Percentiles rank a stretch among this genome's conserved stretches.
These are phyloP conservation scores for Berkeleyomyces rouxiae DNA, from an alignment of 2,329 filamentous ascomycete genomes.

Conservation along the genomic window DNA sequence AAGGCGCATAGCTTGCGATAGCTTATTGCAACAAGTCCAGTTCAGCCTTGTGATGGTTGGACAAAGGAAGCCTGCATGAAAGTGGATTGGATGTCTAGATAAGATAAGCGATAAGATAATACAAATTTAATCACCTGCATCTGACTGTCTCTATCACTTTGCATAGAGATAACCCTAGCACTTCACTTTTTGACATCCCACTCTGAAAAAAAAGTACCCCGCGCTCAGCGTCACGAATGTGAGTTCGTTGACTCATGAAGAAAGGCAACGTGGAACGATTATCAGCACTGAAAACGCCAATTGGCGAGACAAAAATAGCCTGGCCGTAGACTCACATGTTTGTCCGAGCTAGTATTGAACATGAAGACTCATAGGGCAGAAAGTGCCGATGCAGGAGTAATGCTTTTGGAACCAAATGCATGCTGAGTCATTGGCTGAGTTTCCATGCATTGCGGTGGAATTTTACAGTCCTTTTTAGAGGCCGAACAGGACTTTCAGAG, in stretches of 20 bases:
- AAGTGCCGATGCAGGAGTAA: slow-evolving; percentile 11
- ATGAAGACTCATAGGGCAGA: background rate
- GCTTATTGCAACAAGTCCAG: background rate
- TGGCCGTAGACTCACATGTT: background rate
- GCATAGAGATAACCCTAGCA: background rate
- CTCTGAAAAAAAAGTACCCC: background rate
- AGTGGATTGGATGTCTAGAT: background rate
- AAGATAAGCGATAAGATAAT: background rate
- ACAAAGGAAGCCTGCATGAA: background rate
- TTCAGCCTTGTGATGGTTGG: background rate
- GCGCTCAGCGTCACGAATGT: background rate
- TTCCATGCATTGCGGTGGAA: background rate
- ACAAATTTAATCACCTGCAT: no score
- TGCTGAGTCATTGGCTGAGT: slow-evolving; percentile 12
- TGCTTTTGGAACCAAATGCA: background rate
- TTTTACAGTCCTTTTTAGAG: background rate
- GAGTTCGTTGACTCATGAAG: background rate
- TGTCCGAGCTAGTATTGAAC: background rate
- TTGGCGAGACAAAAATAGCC: no score
- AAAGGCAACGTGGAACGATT: background rate
- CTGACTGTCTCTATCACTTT: background rate
- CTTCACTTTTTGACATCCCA: background rate
- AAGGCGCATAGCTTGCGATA: slow-evolving; percentile 11
- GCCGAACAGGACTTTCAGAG: slow-evolving; percentile 4
- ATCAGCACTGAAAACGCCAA: background rate